phyloP scores from a whole-genome alignment of 2,329 filamentous ascomycete species.

The Sphaceloma murrayae region DNA sequence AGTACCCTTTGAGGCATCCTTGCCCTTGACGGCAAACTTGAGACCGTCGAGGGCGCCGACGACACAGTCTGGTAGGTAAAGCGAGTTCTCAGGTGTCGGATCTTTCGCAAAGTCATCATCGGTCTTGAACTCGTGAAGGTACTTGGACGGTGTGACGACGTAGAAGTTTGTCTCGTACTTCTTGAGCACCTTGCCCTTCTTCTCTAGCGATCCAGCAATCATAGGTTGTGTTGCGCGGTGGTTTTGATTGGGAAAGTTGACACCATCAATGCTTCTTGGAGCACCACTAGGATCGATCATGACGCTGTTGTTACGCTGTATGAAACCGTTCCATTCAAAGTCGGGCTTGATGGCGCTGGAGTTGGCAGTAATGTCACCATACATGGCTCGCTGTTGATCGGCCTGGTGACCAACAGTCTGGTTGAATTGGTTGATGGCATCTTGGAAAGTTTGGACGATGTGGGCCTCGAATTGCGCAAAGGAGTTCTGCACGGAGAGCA shows the following conservation, averaged over 20 bases:
- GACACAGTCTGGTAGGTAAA: slow-evolving; percentile 84
- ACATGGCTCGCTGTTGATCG: slow-evolving; percentile 71
- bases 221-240: slow-evolving; percentile 71
- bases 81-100: slow-evolving; percentile 72
- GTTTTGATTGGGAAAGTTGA: slow-evolving; percentile 81
- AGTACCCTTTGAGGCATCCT: slow-evolving; percentile 70
- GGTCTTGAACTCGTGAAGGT: slow-evolving; percentile 92
- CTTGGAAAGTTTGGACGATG: slow-evolving; percentile 71
- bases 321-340: slow-evolving; percentile 85
- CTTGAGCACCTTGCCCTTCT: slow-evolving; percentile 80
- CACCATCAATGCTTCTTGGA: slow-evolving; percentile 61
- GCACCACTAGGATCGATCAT: slow-evolving; percentile 70
- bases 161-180: slow-evolving; percentile 77
- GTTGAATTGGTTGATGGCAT: slow-evolving; percentile 73
- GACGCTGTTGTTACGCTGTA: slow-evolving; percentile 56
- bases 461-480: slow-evolving; percentile 83
- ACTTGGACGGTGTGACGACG: slow-evolving; percentile 78
- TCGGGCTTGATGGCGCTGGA: slow-evolving; percentile 69
- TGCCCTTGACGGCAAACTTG: slow-evolving; percentile 93
- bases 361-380: slow-evolving; percentile 70
- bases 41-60: slow-evolving; percentile 63
- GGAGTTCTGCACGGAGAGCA: slow-evolving; percentile 82
- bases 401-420: slow-evolving; percentile 69
- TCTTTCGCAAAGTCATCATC: slow-evolving; percentile 65
- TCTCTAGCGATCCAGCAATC: slow-evolving; percentile 80